Base-by-base conservation (phyloP, 75 land plant genomes). In the Chamaecyparis obtusa region DNA sequence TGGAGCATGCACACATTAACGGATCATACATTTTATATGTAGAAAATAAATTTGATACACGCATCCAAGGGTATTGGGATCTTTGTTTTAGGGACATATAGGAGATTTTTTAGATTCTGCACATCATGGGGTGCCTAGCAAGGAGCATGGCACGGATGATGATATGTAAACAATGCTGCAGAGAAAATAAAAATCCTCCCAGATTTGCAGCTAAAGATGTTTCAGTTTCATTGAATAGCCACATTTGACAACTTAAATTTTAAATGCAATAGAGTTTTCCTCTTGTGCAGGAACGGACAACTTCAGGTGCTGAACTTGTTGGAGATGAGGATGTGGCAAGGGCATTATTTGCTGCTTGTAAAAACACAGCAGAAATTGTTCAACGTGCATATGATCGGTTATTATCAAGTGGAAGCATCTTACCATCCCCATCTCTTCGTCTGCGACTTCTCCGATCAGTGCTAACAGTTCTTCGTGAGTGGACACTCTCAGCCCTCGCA, bases 321-420 rank as follows among this genome's bases (percentile, higher is more conserved):
- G 99, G 99, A 86, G 99, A 98, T 91, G 99, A 98, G 54, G 99
- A 98, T 89, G 87, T 98, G 55, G 91, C 97, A 64, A 93, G 99
- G 85, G 95, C 99, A 60, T 92, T 98, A 83, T 92, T 97, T 54
- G 92, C 92, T 49, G 99, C 96, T 55, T 98, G 99, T 89, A 92
- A 93, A 80, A 96, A 94, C 87, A 91, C 99, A 35, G 89, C 94
- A 57, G 99, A 98, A 89, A 94, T 94, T 71, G 96, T 98, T 8
- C 90, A 97, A 76, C 90, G 90, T 39, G 86, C 94, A 37, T 98
- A 98, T 88, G 99, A 98, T 78, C 96, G 96, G 36, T 89, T 98
- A 79, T 85, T 97, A 64, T 92, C 97, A 27, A 95, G 85, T 87
- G 96, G 95, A 88, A 93, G 93, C 54, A 91, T 96, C 57, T 87